These are phyloP conservation scores for Piper betle DNA, from an alignment of 164 flowering plant species.

Conservation along the genomic window DNA sequence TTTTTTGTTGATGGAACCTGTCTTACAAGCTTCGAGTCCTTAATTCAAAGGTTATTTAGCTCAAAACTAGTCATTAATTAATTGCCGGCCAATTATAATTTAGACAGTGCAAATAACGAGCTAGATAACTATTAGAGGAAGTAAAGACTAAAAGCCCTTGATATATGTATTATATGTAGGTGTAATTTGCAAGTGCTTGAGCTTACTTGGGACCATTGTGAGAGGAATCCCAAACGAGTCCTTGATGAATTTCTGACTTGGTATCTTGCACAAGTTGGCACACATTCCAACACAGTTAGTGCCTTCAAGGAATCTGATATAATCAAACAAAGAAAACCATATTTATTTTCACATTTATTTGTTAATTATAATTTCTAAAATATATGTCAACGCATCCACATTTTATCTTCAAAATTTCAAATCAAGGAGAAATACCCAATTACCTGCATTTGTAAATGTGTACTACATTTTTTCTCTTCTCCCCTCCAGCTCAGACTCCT, in stretches of 20 bases:
- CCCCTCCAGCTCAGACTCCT: constrained; percentile 59
- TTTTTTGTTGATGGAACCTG: no score
- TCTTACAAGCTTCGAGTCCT: no score
- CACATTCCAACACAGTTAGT: constrained; percentile 87
- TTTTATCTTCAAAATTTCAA: neutral
- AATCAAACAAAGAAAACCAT: constrained; percentile 20
- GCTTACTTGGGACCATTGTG: constrained; percentile 90
- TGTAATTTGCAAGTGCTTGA: neutral
- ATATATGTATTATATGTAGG: neutral
- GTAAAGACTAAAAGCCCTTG: neutral
- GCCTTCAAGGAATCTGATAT: constrained; percentile 21
- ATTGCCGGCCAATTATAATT: no score
- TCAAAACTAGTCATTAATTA: no score
- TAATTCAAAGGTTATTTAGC: no score
- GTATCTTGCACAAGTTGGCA: constrained; percentile 28
- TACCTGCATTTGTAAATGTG: constrained; percentile 91
- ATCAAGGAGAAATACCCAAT: neutral
- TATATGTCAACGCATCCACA: neutral
- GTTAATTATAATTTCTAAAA: neutral
- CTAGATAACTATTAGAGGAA: neutral
- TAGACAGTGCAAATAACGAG: neutral
- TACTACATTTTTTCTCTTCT: constrained; percentile 61
- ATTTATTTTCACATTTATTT: neutral
- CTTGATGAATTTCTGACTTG: constrained; percentile 18
- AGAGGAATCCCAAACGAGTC: constrained; percentile 76